These are phyloP conservation scores for Phaeosphaeria sp. DNA, from an alignment of 2,329 filamentous ascomycete genomes.

Conservation along the genomic window DNA sequence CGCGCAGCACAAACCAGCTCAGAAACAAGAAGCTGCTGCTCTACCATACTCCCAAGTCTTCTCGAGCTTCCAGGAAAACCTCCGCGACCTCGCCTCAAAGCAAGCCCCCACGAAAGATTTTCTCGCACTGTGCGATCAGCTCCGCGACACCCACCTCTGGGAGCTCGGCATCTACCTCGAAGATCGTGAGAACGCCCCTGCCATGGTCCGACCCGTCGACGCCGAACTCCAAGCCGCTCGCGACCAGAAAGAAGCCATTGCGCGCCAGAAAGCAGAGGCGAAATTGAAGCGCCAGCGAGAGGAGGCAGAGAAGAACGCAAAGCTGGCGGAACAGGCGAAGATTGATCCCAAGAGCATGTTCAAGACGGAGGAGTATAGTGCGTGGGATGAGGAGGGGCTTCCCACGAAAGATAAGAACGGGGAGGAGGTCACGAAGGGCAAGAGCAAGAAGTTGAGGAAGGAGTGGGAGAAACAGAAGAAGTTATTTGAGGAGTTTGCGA, in stretches of 20 bases:
- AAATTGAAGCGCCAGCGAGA: slow-evolving; percentile 65
- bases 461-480: slow-evolving; percentile 93
- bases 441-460: slow-evolving; percentile 83
- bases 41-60: slow-evolving; percentile 58
- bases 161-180: slow-evolving; percentile 87
- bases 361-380: slow-evolving; percentile 67
- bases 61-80: slow-evolving; percentile 64
- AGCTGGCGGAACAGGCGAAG: slow-evolving; percentile 63
- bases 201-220: slow-evolving; percentile 74
- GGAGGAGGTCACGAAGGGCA: slow-evolving; percentile 79
- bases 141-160: slow-evolving; percentile 82
- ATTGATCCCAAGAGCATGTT: slow-evolving; percentile 66
- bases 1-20: slow-evolving; percentile 35
- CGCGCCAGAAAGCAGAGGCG: slow-evolving; percentile 51
- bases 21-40: slow-evolving; percentile 37
- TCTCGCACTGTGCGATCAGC: slow-evolving; percentile 71
- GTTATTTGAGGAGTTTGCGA: slow-evolving; percentile 64
- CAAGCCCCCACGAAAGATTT: slow-evolving; percentile 71
- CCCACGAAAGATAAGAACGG: slow-evolving; percentile 80
- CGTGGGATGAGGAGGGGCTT: slow-evolving; percentile 83
- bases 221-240: slow-evolving; percentile 61
- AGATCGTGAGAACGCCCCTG: slow-evolving; percentile 74
- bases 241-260: slow-evolving; percentile 60
- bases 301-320: slow-evolving; percentile 61
- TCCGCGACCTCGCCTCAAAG: slow-evolving; percentile 60